A percentile compares a stretch with the other conserved stretches of the same genome.
Evolutionary conservation across 2,329 filamentous ascomycete genomes (phyloP).

Genomic region (Penicillium sp.): DNA sequence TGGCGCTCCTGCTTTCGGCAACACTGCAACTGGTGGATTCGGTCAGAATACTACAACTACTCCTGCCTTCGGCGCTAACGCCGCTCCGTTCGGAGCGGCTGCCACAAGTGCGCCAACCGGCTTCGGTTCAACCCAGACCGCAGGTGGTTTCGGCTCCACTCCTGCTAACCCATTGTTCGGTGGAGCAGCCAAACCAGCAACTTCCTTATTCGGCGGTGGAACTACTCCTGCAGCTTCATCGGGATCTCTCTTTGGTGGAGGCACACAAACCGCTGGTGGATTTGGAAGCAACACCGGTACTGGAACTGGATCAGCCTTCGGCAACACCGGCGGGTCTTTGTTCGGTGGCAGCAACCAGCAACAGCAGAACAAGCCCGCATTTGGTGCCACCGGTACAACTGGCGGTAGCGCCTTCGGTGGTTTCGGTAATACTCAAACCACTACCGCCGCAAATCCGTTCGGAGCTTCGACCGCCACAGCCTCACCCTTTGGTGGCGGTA

Average conservation of each 20-base stretch:
- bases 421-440: conserved; percentile 32
- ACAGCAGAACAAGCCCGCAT: conserved; percentile 31
- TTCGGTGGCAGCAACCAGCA: conserved; percentile 36
- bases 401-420: conserved; percentile 29
- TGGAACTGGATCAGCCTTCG: conserved; percentile 25
- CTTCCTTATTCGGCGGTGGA: conserved; percentile 35
- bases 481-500: conserved; percentile 38
- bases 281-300: conserved; percentile 20
- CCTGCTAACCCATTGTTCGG: conserved; percentile 35
- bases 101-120: conserved; percentile 31
- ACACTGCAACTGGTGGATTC: conserved; percentile 32
- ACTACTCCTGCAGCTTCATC: conserved; percentile 25
- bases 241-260: conserved; percentile 2
- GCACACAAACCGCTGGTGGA: conserved; percentile 9
- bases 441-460: conserved; percentile 34
- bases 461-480: conserved; percentile 32
- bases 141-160: conserved; percentile 33
- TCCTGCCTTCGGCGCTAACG: conserved; percentile 39
- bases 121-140: conserved; percentile 39
- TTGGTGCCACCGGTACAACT: conserved; percentile 24
- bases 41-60: conserved; percentile 27
- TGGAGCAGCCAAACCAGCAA: conserved; percentile 21
- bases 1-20: conserved; percentile 56
- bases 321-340: conserved; percentile 28
- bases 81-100: conserved; percentile 34